Evolutionary conservation across 1,139 yeast genomes (phyloP), one percentile per base, ranked within the genome.

Genomic region (Debaryomyces sp.): DNA sequence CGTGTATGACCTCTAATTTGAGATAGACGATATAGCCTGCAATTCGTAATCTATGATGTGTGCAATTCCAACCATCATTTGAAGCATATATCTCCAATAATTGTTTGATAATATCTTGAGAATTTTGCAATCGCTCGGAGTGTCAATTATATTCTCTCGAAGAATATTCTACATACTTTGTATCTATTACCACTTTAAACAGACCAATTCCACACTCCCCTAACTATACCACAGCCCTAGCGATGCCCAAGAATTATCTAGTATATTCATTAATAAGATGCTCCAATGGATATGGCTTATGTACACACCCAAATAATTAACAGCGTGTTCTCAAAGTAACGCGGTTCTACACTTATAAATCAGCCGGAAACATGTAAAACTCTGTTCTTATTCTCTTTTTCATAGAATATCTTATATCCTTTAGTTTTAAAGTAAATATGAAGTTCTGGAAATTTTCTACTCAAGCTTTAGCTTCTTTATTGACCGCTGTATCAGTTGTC

Each of bases 371-470:
- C 26, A 30, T 23, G 10, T 17, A n/a, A 13, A 18, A 29, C 30
- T 30, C 33, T 30, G 13, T 23, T n/a, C 17, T 29, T 30, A 18
- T 18, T 15, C 13, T 39, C 22, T 32, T 32, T 32, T 35, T 21
- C 38, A 35, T 15, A 35, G 38, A 35, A 21, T 22, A 34, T 17
- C 22, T 9, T 17, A 34, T 34, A 35, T 35, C 26, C 26, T 21
- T 35, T 21, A 12, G 23, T n/a, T 30, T 30, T 27, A 13, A 41
- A 30, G 12, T 27, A 27, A 60, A 35, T 37, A 75, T 75, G 80
- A 66, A 74, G 61, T 72, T 75, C 61, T 70, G 74, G 75, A 69
- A 67, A 53, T 67, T 67, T 50, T 68, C 80, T 18, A 58, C 75
- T 41, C 60, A 67, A 54, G 69, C 64, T 6, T 70, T 75, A 55